phyloP scores from a whole-genome alignment of 805 yeast genomes.

The Hanseniaspora nectarophila region DNA sequence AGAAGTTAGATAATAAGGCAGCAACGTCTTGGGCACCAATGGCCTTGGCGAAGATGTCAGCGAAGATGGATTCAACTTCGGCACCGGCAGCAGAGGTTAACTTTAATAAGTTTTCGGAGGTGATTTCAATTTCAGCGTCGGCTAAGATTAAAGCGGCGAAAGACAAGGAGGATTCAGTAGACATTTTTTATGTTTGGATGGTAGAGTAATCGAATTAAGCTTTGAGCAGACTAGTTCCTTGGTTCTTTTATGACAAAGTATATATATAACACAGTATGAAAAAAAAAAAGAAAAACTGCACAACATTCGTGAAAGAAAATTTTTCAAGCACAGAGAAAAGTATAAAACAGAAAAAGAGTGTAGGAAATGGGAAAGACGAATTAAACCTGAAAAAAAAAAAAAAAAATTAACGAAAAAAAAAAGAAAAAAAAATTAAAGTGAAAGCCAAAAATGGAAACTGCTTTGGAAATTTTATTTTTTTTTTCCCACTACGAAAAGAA shows the following conservation, averaged over 20 bases:
- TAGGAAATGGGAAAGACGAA: no score
- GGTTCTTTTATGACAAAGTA: no score
- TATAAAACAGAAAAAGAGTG: no score
- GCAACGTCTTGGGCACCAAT: slow-evolving; percentile 66
- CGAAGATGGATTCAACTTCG: slow-evolving; percentile 66
- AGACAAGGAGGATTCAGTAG: slow-evolving; percentile 81
- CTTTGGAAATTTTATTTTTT: no score
- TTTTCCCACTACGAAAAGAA: no score
- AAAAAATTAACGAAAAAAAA: no score
- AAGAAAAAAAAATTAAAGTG: no score
- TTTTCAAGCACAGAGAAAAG: no score
- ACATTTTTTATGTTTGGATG: slow-evolving; percentile 37
- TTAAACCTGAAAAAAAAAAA: no score
- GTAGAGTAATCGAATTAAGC: slow-evolving; percentile 31
- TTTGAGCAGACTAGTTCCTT: slow-evolving; percentile 30
- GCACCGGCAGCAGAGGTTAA: slow-evolving; percentile 67
- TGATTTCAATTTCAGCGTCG: slow-evolving; percentile 90
- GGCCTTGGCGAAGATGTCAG: slow-evolving; percentile 72
- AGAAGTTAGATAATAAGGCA: slow-evolving; percentile 51
- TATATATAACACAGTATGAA: no score
- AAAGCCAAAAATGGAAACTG: no score
- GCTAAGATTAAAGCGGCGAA: slow-evolving; percentile 98
- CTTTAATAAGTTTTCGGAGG: slow-evolving; percentile 65
- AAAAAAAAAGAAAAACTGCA: not conserved
- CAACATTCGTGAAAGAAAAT: no score